These are phyloP conservation scores for Suaeda aralocaspica DNA, from an alignment of 148 eudicot species.

Conservation along the genomic window DNA sequence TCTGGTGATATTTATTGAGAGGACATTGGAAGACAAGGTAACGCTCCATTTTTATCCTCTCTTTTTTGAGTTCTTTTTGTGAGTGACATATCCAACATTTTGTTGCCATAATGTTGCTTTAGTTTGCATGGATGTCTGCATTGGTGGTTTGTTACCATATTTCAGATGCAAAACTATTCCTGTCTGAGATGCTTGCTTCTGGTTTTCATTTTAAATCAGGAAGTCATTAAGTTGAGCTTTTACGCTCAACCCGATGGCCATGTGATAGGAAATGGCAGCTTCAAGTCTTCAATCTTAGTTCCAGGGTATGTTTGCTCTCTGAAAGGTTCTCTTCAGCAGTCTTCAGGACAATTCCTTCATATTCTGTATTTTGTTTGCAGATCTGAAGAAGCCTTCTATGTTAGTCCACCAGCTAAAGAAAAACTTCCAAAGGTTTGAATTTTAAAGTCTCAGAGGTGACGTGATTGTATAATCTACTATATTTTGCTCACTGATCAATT, in stretches of 20 bases:
- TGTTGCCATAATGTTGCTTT: not conserved
- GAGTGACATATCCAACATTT: not conserved
- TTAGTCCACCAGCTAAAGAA: slow-evolving; percentile 76
- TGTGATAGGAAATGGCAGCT: slow-evolving; percentile 70
- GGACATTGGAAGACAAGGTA: slow-evolving; percentile 85
- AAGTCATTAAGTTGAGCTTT: slow-evolving; percentile 67
- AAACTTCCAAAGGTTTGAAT: slow-evolving; percentile 79
- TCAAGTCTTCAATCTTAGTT: slow-evolving; percentile 61
- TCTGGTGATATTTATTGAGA: slow-evolving; percentile 80
- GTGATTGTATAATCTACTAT: not conserved
- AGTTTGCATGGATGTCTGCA: not conserved
- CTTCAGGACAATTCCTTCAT: not conserved
- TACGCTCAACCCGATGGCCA: slow-evolving; percentile 91
- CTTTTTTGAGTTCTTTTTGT: not conserved
- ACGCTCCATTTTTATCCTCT: slow-evolving; percentile 1
- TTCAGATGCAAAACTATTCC: not conserved
- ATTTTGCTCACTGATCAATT: not conserved
- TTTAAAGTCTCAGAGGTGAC: not conserved
- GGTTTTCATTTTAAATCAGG: slow-evolving; percentile 44
- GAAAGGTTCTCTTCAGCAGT: not conserved
- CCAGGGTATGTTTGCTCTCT: slow-evolving; percentile 64
- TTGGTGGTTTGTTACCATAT: not conserved
- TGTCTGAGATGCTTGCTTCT: not conserved
- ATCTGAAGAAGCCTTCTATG: slow-evolving; percentile 85
- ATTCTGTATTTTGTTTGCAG: slow-evolving; percentile 35